Base-by-base conservation (phyloP, 129 eudicot genomes). In the Saussurea involucrata region DNA sequence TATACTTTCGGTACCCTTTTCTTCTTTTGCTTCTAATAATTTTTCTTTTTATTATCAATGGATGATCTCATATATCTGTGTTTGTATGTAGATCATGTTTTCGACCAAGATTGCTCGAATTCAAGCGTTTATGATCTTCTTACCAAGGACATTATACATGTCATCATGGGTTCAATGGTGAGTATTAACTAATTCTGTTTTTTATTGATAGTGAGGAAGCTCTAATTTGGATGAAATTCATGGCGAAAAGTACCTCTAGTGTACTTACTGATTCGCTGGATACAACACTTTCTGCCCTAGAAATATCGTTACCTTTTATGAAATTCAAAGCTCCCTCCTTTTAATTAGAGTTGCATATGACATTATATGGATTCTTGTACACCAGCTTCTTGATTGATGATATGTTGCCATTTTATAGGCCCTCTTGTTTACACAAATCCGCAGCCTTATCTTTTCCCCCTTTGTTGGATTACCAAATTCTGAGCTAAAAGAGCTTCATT, bases 101-200 rank as follows among this genome's bases (percentile, higher is more conserved):
- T 95, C 71, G 92, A 95, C 71, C 86, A 89, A 66, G 85, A 83
- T 20, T 84, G 86, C 86, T 78, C 95, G 10, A 95, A 95, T 85
- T 80, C 89, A 68, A 86, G 78, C 83, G 95, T 95, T 78, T 95
- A 95, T 69, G 95, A 92, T 80, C 95, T 92, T 61, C 88, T 95
- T 32, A 92, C 91, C 4, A 95, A 85, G 87, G 97, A 92, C 57
- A 85, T 95, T 34, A 92, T 92, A 74, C 75, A 67, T 75, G 96
- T 97, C 64, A 97, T 58, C 88, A 92, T 5, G 99, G 99, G 9
- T 92, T 95, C 77, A 92, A 95, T 32, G 99, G 99, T 94, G 75
- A 76, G 8, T 24, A 1, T 24, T 57, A 24, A 15, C 69, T 68
- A 5, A 1, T 63, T 76, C 9, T 61, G 63, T 28, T 44, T 8